Percentiles rank a stretch among this genome's conserved stretches.
phyloP scores from a whole-genome alignment of 2,329 filamentous ascomycete species.

The Anisogramma anomala region DNA sequence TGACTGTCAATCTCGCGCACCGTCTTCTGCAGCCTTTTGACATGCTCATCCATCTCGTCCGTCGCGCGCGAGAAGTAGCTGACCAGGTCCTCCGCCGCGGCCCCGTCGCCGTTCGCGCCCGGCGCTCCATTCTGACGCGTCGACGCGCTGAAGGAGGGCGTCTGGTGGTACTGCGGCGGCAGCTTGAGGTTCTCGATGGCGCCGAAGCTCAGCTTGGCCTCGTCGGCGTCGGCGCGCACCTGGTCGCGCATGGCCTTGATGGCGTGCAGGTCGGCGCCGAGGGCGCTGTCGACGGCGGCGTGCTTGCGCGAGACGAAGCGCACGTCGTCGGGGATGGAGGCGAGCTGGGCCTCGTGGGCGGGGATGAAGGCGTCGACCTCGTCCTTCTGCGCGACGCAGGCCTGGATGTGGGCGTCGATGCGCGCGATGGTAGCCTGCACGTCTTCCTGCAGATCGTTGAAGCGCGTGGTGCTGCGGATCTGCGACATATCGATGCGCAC shows the following conservation, averaged over 20 bases:
- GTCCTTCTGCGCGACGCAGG: conserved; percentile 66
- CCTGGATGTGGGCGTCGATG: conserved; percentile 70
- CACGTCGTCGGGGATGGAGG: conserved; percentile 31
- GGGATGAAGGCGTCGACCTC: conserved; percentile 61
- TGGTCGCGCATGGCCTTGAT: conserved; percentile 31
- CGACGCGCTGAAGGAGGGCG: conserved; percentile 24
- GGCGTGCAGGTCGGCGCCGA: conserved; percentile 29
- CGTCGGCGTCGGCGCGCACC: conserved; percentile 30
- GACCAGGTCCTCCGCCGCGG: conserved; percentile 45
- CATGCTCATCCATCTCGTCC: conserved; percentile 48
- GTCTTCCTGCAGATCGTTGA: conserved; percentile 76
- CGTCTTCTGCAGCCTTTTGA: conserved; percentile 45
- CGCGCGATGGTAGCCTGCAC: conserved; percentile 66
- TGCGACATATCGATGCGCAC: conserved; percentile 70
- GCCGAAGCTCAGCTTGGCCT: conserved; percentile 33
- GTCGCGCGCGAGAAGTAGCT: conserved; percentile 51
- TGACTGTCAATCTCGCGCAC: conserved; percentile 55
- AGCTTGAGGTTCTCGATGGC: conserved; percentile 36
- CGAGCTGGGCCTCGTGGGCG: conserved; percentile 33
- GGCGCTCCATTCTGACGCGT: conserved; percentile 29
- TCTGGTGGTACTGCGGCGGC: conserved; percentile 37
- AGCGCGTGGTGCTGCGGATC: conserved; percentile 77
- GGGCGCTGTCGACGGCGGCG: conserved; percentile 30
- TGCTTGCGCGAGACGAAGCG: conserved; percentile 34
- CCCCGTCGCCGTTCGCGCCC: conserved; percentile 31